A percentile compares a stretch with the other conserved stretches of the same genome.
Conservation (phyloP, 2,329 filamentous ascomycete species). For the Aspergillus quadrilineatus region DNA sequence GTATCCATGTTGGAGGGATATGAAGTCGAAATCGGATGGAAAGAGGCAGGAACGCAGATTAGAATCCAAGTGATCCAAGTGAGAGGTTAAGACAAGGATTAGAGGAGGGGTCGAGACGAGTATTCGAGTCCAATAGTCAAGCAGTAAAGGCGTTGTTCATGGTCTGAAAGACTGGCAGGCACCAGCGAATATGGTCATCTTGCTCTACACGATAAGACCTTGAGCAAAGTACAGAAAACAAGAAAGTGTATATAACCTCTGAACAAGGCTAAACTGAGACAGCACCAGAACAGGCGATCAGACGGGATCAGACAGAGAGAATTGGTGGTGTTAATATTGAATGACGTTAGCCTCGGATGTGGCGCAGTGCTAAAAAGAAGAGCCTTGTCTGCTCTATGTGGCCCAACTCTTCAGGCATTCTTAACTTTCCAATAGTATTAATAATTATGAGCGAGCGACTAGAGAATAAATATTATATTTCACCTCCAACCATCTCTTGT, state of each 20-base stretch:
- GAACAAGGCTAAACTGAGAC: not conserved
- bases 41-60: not conserved
- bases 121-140: conserved; percentile 6
- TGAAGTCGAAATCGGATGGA: not conserved
- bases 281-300: not conserved
- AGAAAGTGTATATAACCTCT: not conserved
- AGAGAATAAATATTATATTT: conserved; percentile 12
- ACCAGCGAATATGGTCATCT: conserved; percentile 9
- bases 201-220: not conserved
- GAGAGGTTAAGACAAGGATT: not conserved
- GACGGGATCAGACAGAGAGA: not conserved
- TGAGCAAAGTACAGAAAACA: not conserved
- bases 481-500: conserved; percentile 5
- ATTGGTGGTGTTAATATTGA: not conserved
- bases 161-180: conserved; percentile 9
- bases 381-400: not conserved
- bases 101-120: conserved; percentile 2
- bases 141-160: conserved; percentile 7
- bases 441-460: not conserved
- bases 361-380: conserved; percentile 5
- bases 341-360: conserved; percentile 17
- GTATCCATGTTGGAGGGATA: conserved; percentile 19
- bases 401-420: not conserved
- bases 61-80: too few relatives aligned
- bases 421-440: not conserved